phyloP scores from a whole-genome alignment of 352 stramenopile genomes.

The Pythium biforme region DNA sequence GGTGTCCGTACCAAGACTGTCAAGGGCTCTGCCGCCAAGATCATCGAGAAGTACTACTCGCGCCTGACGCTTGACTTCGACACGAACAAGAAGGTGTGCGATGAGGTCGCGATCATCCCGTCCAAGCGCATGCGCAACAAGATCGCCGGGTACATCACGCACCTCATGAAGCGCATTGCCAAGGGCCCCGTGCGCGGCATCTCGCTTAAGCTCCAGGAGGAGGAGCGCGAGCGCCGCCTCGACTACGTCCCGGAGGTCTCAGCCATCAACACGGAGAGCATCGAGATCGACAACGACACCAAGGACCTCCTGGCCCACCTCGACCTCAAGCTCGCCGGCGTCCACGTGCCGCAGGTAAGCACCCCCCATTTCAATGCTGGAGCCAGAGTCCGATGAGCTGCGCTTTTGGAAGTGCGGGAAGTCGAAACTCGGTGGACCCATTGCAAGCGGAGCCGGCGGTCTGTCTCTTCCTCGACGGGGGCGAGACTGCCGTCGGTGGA shows the following conservation, averaged over 20 bases:
- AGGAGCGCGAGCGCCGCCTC: constrained; percentile 99
- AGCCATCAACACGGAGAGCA: constrained; percentile 91
- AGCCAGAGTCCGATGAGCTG: constrained; percentile 35
- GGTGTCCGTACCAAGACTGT: constrained; percentile 99
- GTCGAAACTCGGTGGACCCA: constrained; percentile 58
- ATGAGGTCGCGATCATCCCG: constrained; percentile 98
- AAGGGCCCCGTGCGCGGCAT: constrained; percentile 99
- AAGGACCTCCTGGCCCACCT: constrained; percentile 97
- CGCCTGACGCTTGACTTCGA: constrained; percentile 99
- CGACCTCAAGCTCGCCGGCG: constrained; percentile 90
- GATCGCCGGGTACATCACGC: constrained; percentile 99
- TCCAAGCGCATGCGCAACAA: constrained; percentile 99
- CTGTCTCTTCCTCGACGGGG: too few relatives aligned
- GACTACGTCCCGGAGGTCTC: constrained; percentile 99
- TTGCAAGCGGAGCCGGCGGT: constrained; percentile 39
- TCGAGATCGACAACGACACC: constrained; percentile 99
- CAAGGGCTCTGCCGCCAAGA: constrained; percentile 99
- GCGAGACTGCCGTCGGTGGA: too few relatives aligned
- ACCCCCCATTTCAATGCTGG: constrained; percentile 63
- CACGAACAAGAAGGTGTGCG: constrained; percentile 98
- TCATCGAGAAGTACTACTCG: constrained; percentile 99
- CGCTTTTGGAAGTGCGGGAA: not conserved
- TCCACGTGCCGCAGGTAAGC: constrained; percentile 88
- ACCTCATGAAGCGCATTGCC: constrained; percentile 99
- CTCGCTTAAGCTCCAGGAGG: constrained; percentile 99